Base-by-base conservation (phyloP, 257 asterid genomes). In the Salvia rosmarinus region DNA sequence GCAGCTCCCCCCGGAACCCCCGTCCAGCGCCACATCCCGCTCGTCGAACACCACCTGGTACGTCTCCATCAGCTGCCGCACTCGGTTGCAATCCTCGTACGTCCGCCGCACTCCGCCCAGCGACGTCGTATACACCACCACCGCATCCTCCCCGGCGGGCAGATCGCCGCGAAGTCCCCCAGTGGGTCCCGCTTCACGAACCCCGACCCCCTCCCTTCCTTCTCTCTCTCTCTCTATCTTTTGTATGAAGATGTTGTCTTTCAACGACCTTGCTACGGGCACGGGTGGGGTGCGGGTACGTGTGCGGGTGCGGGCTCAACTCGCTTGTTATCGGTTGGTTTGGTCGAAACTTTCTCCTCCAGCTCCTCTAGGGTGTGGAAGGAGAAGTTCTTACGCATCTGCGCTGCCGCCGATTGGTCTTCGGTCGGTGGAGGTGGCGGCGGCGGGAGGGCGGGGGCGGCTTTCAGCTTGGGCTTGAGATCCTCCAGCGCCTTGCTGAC, bases 81-180 rank as follows among this genome's bases (percentile, higher is more conserved):
- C 75, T 1, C 80, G 85, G 82, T 81, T 81, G 78, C 98, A 90
- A 72, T 89, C 90, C 73, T 93, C 96, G 82, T 80, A 85, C 6
- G 98, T 93, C 34, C 95, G 83, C 10, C 98, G 85, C 0, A 93
- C 96, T 4, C 98, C 98, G 1, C 98, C 95, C 5, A 93, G 71
- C 0, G 98, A 87, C 4, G 98, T 93, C 2, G 97, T 90, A 87
- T 93, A 93, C n/a, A 94, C 62, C 16, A 94, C 98, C 73, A 89
- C 94, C 35, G 84, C 12, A 70, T 86, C 86, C 0, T 57, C 88
- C 82, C 85, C 42, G 98, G 96, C 19, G 96, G 97, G 69, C 92
- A 87, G 1, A 46, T 83, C 79, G 86, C 96, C 55, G 72, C 86
- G 85, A 82, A 90, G 50, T 91, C 98, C 40, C 68, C 68, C 4